Percentiles rank a stretch among this genome's conserved stretches.
Evolutionary conservation across 331 rosid genomes (phyloP).

Genomic region (Phaseolus coccineus): DNA sequence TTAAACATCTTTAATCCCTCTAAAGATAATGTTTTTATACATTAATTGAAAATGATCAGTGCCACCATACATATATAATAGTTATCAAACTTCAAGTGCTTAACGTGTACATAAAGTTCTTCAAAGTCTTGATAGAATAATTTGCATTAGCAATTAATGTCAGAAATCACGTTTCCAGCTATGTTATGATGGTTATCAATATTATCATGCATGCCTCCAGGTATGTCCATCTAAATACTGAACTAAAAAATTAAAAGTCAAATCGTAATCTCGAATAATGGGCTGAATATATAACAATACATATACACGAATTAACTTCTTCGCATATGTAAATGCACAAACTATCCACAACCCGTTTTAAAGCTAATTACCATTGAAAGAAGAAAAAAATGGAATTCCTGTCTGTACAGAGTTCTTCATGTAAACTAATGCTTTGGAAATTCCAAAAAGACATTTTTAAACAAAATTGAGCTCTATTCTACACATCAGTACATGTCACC

Average conservation of each 20-base stretch:
- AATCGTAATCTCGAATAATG: neutral
- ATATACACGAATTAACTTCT: neutral
- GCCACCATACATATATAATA: neutral
- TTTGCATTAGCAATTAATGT: neutral
- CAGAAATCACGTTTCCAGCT: slow-evolving; percentile 8
- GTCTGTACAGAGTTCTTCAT: slow-evolving; percentile 43
- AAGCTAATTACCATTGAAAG: slow-evolving; percentile 28
- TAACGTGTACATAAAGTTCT: neutral
- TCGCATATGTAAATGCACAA: neutral
- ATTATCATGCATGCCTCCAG: slow-evolving; percentile 1
- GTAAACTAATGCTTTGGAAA: slow-evolving; percentile 36
- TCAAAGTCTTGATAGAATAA: neutral
- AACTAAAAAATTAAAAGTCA: neutral
- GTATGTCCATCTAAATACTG: neutral
- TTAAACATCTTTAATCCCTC: too few species aligned
- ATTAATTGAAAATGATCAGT: neutral
- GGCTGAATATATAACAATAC: neutral
- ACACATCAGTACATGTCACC: neutral
- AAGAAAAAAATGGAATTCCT: neutral
- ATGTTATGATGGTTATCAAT: neutral
- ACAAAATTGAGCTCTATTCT: slow-evolving; percentile 32
- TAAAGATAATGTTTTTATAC: neutral
- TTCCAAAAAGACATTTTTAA: slow-evolving; percentile 17
- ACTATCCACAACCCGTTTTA: neutral
- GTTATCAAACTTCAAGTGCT: neutral